Percentiles rank a stretch among this genome's conserved stretches.
These are phyloP conservation scores for Colletotrichum spinosum DNA, from an alignment of 2,329 filamentous ascomycete species.

Conservation along the genomic window DNA sequence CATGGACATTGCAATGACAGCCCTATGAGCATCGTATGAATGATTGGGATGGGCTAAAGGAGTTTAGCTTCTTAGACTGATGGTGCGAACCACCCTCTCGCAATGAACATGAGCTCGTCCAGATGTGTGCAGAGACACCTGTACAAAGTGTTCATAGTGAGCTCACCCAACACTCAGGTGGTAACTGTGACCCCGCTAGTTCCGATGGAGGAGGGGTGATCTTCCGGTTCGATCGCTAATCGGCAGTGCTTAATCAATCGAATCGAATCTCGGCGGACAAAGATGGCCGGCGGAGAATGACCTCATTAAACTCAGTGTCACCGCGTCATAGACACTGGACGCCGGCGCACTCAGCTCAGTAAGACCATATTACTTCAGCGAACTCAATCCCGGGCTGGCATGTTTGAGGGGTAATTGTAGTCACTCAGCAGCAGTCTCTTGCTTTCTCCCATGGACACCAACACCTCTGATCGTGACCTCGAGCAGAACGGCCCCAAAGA, in stretches of 20 bases:
- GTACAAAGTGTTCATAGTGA: not conserved
- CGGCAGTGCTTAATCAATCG: not conserved
- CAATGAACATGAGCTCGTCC: too few relatives aligned
- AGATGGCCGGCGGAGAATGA: constrained; percentile 24
- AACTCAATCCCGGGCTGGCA: not conserved
- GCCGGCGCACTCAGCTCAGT: constrained; percentile 11
- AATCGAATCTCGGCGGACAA: constrained; percentile 5
- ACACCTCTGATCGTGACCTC: constrained; percentile 19
- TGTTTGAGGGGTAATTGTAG: too few relatives aligned
- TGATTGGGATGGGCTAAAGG: too few relatives aligned
- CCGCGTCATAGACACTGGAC: constrained; percentile 34
- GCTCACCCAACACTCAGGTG: constrained; percentile 6
- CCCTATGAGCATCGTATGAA: too few relatives aligned
- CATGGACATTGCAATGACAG: too few relatives aligned
- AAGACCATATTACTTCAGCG: not conserved
- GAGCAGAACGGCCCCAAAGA: constrained; percentile 24
- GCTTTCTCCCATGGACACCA: constrained; percentile 11
- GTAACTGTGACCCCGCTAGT: constrained; percentile 23
- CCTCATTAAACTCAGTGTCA: constrained; percentile 31
- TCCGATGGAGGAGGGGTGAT: constrained; percentile 28
- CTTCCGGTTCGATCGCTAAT: constrained; percentile 29
- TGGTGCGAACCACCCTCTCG: too few relatives aligned
- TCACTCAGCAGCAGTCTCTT: not conserved
- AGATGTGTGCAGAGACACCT: not conserved
- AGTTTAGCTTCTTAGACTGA: too few relatives aligned